These are phyloP conservation scores for Ceriops zippeliana DNA, from an alignment of 345 rosid species.

Conservation along the genomic window DNA sequence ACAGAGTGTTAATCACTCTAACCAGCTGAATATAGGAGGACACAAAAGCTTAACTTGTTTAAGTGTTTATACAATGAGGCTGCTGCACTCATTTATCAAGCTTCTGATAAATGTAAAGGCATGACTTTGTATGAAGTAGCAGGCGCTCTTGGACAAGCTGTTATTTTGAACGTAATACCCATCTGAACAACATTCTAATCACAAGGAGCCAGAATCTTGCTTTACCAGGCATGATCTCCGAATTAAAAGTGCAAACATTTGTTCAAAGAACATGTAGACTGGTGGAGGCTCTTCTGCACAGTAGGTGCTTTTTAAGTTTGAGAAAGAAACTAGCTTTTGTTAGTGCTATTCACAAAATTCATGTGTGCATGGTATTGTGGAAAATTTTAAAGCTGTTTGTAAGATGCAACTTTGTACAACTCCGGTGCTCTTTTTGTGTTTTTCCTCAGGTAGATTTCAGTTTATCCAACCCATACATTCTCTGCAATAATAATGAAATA, in stretches of 20 bases:
- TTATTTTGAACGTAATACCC: too few species aligned
- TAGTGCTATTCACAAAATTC: slow-evolving; percentile 22
- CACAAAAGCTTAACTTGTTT: too few species aligned
- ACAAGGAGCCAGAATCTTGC: too few species aligned
- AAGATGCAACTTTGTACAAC: slow-evolving; percentile 15
- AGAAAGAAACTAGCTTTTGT: neutral
- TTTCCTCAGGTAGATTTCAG: slow-evolving; percentile 48
- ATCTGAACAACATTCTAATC: too few species aligned
- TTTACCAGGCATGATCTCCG: too few species aligned
- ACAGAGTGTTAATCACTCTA: too few species aligned
- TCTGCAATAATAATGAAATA: slow-evolving; percentile 38
- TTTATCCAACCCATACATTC: slow-evolving; percentile 46
- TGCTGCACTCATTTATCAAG: too few species aligned
- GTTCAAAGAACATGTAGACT: neutral
- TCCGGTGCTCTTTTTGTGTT: neutral
- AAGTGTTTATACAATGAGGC: too few species aligned
- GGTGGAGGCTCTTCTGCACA: neutral
- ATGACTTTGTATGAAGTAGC: too few species aligned
- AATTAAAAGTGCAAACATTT: neutral
- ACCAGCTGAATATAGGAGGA: too few species aligned
- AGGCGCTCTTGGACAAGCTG: too few species aligned
- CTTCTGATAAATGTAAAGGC: too few species aligned
- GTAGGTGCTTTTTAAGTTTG: neutral
- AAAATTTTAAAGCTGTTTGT: slow-evolving; percentile 4
- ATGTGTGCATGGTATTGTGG: slow-evolving; percentile 12